Evolutionary conservation across 2,329 filamentous ascomycete genomes (phyloP).

Genomic region (Alternaria ethzedia): DNA sequence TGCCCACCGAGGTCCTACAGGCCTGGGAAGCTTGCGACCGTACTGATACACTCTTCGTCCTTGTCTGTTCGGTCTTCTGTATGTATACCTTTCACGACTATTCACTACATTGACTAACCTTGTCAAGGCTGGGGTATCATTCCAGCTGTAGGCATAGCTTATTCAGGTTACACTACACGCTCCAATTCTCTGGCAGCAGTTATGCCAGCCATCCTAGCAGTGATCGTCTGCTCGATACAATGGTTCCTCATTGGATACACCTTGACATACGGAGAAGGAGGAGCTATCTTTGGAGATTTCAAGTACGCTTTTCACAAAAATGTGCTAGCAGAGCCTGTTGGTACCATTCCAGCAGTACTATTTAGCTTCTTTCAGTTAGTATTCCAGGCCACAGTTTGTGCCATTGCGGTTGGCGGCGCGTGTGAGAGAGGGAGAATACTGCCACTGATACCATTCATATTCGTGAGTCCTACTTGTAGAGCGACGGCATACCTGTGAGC

Average conservation of each 20-base stretch:
- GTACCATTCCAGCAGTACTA: slow-evolving; percentile 58
- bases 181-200: slow-evolving; percentile 57
- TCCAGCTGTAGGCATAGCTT: slow-evolving; percentile 59
- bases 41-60: slow-evolving; percentile 59
- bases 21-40: slow-evolving; percentile 61
- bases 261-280: slow-evolving; percentile 57
- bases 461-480: slow-evolving; percentile 30
- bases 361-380: slow-evolving; percentile 61
- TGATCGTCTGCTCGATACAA: slow-evolving; percentile 58
- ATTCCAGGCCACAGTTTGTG: slow-evolving; percentile 59
- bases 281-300: slow-evolving; percentile 54
- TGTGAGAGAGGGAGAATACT: slow-evolving; percentile 57
- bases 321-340: slow-evolving; percentile 57
- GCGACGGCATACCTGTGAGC: neutral
- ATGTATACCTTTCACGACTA: slow-evolving; percentile 3
- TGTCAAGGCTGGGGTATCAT: slow-evolving; percentile 57
- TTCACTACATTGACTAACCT: slow-evolving; percentile 1
- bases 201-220: slow-evolving; percentile 56
- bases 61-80: slow-evolving; percentile 59
- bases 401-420: slow-evolving; percentile 57
- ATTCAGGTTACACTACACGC: slow-evolving; percentile 58
- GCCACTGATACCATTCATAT: slow-evolving; percentile 57
- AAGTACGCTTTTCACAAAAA: slow-evolving; percentile 55
- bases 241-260: slow-evolving; percentile 60
- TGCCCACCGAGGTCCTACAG: slow-evolving; percentile 38